These are phyloP conservation scores for Starmerella davenportii DNA, from an alignment of 805 yeast genomes.

Conservation along the genomic window DNA sequence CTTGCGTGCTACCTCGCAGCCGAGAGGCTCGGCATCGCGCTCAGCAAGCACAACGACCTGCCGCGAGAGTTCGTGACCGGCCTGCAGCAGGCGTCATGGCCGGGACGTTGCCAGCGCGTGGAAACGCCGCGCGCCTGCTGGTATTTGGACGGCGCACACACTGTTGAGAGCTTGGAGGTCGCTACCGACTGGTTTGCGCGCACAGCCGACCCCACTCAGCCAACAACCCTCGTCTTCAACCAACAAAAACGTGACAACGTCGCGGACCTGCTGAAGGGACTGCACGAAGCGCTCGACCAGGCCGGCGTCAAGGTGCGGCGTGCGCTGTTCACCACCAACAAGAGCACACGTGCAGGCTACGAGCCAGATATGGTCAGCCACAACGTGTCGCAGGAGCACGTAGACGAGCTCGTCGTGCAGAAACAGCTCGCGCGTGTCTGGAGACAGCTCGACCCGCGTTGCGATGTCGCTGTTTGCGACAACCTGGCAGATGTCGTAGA, in stretches of 20 bases:
- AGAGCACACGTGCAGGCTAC: slow-evolving; percentile 81
- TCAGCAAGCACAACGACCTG: slow-evolving; percentile 11
- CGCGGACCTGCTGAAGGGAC: slow-evolving; percentile 33
- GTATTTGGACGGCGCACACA: slow-evolving; percentile 93
- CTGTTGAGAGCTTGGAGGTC: slow-evolving; percentile 68
- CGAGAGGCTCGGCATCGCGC: slow-evolving; percentile 25
- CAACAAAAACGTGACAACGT: slow-evolving; percentile 83
- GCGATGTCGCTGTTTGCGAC: slow-evolving; percentile 35
- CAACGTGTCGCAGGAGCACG: slow-evolving; percentile 61
- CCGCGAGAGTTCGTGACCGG: slow-evolving; percentile 15
- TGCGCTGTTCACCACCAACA: slow-evolving; percentile 69
- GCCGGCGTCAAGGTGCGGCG: slow-evolving; percentile 19
- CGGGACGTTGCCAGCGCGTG: slow-evolving; percentile 83
- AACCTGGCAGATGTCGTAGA: slow-evolving; percentile 61
- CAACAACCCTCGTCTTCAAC: slow-evolving; percentile 54
- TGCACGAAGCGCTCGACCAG: slow-evolving; percentile 21
- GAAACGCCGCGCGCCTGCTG: slow-evolving; percentile 32
- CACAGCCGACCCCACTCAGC: slow-evolving; percentile 15
- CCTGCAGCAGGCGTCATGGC: slow-evolving; percentile 38
- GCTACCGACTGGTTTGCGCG: slow-evolving; percentile 61
- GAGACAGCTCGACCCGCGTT: slow-evolving; percentile 30
- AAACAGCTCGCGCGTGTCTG: slow-evolving; percentile 54
- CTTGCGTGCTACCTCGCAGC: slow-evolving; percentile 58
- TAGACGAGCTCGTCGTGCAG: slow-evolving; percentile 69
- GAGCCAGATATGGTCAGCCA: slow-evolving; percentile 60